Conservation (phyloP, 441 rosid species). For the Aleurites moluccanus region DNA sequence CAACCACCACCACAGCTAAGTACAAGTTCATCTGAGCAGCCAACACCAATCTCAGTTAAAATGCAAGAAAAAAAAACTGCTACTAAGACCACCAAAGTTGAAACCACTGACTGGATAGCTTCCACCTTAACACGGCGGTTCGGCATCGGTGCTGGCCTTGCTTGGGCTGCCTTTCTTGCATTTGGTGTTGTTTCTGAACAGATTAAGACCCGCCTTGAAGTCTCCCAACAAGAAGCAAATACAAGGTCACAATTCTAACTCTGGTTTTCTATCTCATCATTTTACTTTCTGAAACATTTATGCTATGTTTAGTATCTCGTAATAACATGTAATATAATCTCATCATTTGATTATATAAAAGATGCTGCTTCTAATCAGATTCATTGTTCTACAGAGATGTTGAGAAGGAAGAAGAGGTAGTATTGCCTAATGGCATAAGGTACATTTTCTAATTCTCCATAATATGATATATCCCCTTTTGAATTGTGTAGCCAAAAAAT, state of each 20-base stretch:
- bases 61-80: slow-evolving; percentile 22
- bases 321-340: background rate
- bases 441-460: slow-evolving; percentile 23
- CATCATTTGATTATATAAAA: background rate
- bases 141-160: slow-evolving; percentile 80
- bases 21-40: slow-evolving; percentile 37
- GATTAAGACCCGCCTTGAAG: slow-evolving; percentile 61
- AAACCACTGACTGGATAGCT: slow-evolving; percentile 70
- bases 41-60: slow-evolving; percentile 24
- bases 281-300: background rate
- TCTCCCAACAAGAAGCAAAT: slow-evolving; percentile 61
- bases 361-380: background rate
- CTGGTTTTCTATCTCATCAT: background rate
- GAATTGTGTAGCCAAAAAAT: no score
- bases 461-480: background rate
- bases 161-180: slow-evolving; percentile 70
- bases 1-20: slow-evolving; percentile 34
- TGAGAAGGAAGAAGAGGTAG: slow-evolving; percentile 64
- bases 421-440: slow-evolving; percentile 85
- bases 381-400: slow-evolving; percentile 46
- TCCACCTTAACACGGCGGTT: slow-evolving; percentile 79
- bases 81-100: slow-evolving; percentile 36
- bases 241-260: slow-evolving; percentile 45
- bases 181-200: slow-evolving; percentile 70
- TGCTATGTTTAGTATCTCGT: background rate